Base-by-base conservation (phyloP, 352 stramenopile species). In the Phytophthora sp. region DNA sequence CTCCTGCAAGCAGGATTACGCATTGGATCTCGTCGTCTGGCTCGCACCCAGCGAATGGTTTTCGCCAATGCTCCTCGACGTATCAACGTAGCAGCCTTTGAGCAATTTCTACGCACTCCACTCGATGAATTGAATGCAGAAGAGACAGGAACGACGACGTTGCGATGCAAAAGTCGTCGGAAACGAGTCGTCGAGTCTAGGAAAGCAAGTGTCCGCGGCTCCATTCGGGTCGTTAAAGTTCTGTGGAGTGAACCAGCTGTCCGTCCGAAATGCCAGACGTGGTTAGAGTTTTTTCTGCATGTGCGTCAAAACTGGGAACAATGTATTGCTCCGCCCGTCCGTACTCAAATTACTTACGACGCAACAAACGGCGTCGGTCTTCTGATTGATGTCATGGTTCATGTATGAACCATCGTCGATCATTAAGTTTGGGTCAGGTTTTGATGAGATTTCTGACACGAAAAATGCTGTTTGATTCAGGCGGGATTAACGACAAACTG, bases 211-310 rank as follows among this genome's bases (percentile, higher is more conserved):
- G 30, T 70, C 3, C 27, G 71, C 60, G 66, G 41, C 4, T 59
- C 66, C 4, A 69, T 89, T 29, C 90, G 96, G 42, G 86, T 98
- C 38, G 82, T 96, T 30, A 91, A 89, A 41, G 85, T 98, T 26
- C 81, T 93, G 13, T 99, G 97, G 83, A 67, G 85, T 31, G 96
- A 99, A 30, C 41, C 59, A 54, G 49, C 71, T 0, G 49, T 41
- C 18, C 23, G 35, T 11, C 59, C 69, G 3, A 57, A 77, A 44
- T 88, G 69, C 76, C 52, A 74, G 41, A 59, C 61, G 21, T 71
- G 56, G 49, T 50, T 63, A 29, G 44, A 76, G 41, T 53, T 71
- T 3, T 63, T 76, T 16, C 11, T 45, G 12, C 50, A 44, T 21
- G 58, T 71, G 26, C 54, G 61, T 39, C 59, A 66, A 41, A 72